A percentile compares a stretch with the other conserved stretches of the same genome.
Conservation (phyloP, 73 alveolate genomes). For the Paramecium biaurelia region DNA sequence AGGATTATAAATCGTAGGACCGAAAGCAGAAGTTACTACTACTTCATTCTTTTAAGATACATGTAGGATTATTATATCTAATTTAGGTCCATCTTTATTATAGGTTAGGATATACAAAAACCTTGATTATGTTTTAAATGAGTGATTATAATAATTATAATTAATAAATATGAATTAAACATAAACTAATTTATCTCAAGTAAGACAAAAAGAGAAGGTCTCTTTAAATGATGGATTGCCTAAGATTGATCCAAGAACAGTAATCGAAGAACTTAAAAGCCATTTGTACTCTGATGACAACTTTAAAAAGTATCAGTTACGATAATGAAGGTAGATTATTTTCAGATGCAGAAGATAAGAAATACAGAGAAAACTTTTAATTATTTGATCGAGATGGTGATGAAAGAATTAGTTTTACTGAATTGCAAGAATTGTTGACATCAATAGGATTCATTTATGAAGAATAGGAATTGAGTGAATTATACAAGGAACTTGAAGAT, state of each 20-base stretch:
- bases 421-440: not conserved
- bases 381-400: slow-evolving; percentile 25
- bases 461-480: not conserved
- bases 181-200: not conserved
- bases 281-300: slow-evolving; percentile 22
- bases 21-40: not conserved
- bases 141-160: not conserved
- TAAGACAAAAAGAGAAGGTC: not conserved
- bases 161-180: not conserved
- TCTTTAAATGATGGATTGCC: not conserved
- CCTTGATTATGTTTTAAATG: not conserved
- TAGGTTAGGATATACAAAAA: not conserved
- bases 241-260: not conserved
- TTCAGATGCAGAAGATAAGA: slow-evolving; percentile 27
- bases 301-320: not conserved
- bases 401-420: not conserved
- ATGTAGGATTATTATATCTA: not conserved
- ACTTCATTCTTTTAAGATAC: not conserved
- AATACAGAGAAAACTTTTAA: slow-evolving; percentile 30
- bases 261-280: not conserved
- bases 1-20: not conserved
- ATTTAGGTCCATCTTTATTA: not conserved
- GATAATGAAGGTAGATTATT: not conserved
- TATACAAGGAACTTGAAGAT: slow-evolving; percentile 1
- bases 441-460: slow-evolving; percentile 10